Percentiles rank a stretch among this genome's conserved stretches.
Conservation (phyloP, 371 early-diverging fungal genomes). For the Entomophthora muscae region DNA sequence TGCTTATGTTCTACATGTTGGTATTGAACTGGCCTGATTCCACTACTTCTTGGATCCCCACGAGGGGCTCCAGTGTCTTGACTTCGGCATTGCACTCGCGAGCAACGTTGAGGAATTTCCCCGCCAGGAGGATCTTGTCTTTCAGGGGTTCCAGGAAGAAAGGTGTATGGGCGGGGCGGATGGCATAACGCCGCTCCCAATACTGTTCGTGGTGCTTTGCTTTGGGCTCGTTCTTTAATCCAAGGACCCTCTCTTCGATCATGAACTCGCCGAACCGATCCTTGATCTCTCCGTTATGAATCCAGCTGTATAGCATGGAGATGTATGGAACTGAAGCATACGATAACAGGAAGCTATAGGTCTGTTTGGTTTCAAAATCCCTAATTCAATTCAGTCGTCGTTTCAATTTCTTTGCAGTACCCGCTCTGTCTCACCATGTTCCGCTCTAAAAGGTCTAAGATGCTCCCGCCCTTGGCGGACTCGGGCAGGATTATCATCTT, state of each 20-base stretch:
- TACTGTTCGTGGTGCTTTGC: conserved; percentile 36
- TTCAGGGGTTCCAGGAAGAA: conserved; percentile 49
- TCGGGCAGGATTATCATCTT: conserved; percentile 22
- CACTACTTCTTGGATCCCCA: conserved; percentile 6
- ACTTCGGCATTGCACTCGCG: conserved; percentile 52
- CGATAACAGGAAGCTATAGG: conserved; percentile 56
- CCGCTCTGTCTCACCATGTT: background rate
- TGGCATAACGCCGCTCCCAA: conserved; percentile 65
- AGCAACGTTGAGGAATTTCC: conserved; percentile 86
- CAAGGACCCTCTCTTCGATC: conserved; percentile 11
- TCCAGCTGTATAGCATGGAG: conserved; percentile 67
- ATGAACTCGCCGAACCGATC: conserved; percentile 85
- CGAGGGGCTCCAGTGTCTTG: conserved; percentile 7
- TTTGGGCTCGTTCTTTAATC: conserved; percentile 8
- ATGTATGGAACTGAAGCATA: conserved; percentile 68
- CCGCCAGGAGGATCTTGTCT: conserved; percentile 68
- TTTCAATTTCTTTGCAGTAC: background rate
- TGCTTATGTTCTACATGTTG: conserved; percentile 29
- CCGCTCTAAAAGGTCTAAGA: background rate
- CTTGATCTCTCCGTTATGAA: conserved; percentile 63
- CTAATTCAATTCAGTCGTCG: conserved; percentile 17
- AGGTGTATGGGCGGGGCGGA: conserved; percentile 48
- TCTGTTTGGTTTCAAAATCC: conserved; percentile 49
- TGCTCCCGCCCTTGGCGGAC: conserved; percentile 8
- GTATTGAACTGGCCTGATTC: background rate